Evolutionary conservation across 192 early-diverging fungal genomes (phyloP).

Genomic region (Coemansia biformis): DNA sequence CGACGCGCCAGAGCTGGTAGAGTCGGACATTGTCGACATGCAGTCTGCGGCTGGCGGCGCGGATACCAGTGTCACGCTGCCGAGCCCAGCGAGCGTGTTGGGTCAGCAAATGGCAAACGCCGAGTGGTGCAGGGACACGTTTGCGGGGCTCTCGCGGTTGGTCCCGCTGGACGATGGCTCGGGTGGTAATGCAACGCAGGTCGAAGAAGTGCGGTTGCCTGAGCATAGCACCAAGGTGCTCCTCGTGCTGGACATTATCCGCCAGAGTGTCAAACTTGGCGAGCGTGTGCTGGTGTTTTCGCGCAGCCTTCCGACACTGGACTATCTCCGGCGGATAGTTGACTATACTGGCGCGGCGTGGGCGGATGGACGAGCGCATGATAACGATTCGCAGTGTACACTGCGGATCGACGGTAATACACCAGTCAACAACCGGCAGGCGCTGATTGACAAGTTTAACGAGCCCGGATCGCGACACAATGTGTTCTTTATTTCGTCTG

Average conservation of each 20-base stretch:
- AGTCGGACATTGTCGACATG: neutral
- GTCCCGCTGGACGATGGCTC: neutral
- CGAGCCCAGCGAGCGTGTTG: too few species aligned
- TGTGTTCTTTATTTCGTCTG: conserved; percentile 60
- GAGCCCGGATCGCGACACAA: conserved; percentile 10
- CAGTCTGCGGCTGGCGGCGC: neutral
- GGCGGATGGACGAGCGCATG: neutral
- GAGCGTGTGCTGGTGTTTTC: conserved; percentile 75
- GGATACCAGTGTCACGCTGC: too few species aligned
- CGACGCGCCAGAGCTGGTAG: neutral
- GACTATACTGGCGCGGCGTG: conserved; percentile 10
- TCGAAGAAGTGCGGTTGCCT: conserved; percentile 12
- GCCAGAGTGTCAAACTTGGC: conserved; percentile 30
- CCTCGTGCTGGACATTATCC: conserved; percentile 57
- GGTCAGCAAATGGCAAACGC: neutral
- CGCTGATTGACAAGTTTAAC: conserved; percentile 63
- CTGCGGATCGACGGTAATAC: conserved; percentile 59
- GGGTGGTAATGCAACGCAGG: neutral
- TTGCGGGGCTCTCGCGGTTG: neutral
- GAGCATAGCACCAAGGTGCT: conserved; percentile 50
- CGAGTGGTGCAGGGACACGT: conserved; percentile 12
- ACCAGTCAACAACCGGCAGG: conserved; percentile 46
- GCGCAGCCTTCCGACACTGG: conserved; percentile 62
- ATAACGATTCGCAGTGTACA: neutral
- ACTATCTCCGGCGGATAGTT: conserved; percentile 29